Evolutionary conservation across 371 early-diverging fungal species (phyloP).

Genomic region (Mucor racemosus): DNA sequence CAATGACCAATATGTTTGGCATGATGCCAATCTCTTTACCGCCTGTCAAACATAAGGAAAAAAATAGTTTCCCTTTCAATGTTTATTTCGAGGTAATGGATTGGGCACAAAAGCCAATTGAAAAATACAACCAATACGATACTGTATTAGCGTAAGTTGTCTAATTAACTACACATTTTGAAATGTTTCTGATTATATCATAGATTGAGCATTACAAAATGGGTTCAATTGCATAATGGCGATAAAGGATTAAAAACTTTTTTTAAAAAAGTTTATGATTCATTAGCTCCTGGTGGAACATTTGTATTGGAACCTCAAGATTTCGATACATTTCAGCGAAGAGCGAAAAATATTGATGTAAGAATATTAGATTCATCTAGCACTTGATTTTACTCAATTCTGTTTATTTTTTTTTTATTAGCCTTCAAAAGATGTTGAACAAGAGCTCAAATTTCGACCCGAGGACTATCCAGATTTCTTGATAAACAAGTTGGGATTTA

Average conservation of each 20-base stretch:
- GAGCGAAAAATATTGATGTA: constrained; percentile 45
- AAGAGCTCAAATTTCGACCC: constrained; percentile 36
- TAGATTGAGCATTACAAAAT: constrained; percentile 76
- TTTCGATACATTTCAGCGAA: constrained; percentile 57
- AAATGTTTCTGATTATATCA: background rate
- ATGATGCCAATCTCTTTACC: constrained; percentile 46
- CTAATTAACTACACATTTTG: background rate
- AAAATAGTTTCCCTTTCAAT: constrained; percentile 65
- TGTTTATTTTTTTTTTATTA: background rate
- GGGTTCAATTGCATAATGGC: constrained; percentile 83
- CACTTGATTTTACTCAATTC: background rate
- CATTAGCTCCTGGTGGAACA: constrained; percentile 63
- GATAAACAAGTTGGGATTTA: constrained; percentile 40
- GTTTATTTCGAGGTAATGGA: constrained; percentile 55
- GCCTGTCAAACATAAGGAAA: constrained; percentile 4
- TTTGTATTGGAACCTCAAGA: constrained; percentile 81
- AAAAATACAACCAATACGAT: constrained; percentile 42
- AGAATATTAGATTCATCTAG: background rate
- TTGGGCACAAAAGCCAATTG: constrained; percentile 32
- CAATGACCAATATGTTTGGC: constrained; percentile 62
- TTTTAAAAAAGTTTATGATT: constrained; percentile 65
- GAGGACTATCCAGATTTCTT: constrained; percentile 43
- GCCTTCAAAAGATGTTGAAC: constrained; percentile 25
- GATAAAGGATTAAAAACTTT: constrained; percentile 77
- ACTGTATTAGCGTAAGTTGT: constrained; percentile 52